Percentiles rank a stretch among this genome's conserved stretches.
Evolutionary conservation across 768 basidiomycete genomes (phyloP).

Genomic region (Phanerochaete sordida): DNA sequence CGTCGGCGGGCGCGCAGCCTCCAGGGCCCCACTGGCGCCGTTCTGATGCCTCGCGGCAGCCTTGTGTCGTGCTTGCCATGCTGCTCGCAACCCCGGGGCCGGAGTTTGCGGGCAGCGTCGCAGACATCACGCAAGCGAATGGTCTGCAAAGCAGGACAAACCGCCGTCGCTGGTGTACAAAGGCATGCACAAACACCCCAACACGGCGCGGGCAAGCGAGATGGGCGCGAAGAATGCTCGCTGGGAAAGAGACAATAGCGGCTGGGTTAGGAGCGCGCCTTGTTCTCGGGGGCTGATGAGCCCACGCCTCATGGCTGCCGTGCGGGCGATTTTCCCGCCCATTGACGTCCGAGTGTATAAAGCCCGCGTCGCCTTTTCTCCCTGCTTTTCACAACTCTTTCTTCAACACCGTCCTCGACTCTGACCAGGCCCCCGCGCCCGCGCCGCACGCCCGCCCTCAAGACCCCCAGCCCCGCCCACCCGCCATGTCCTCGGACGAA

Average conservation of each 20-base stretch:
- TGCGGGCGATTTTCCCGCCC: slow-evolving; percentile 38
- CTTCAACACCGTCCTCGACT: slow-evolving; percentile 15
- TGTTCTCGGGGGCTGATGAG: slow-evolving; percentile 5
- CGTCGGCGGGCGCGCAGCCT: slow-evolving; percentile 4
- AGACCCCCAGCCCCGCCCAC: slow-evolving; percentile 9
- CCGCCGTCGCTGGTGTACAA: neutral
- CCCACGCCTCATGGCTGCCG: slow-evolving; percentile 38
- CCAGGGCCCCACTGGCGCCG: slow-evolving; percentile 6
- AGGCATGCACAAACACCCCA: neutral
- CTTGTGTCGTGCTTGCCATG: slow-evolving; percentile 10
- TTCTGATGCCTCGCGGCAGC: slow-evolving; percentile 23
- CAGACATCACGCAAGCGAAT: neutral
- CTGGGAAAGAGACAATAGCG: slow-evolving; percentile 5
- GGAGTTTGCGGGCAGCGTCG: neutral
- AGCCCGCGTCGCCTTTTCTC: slow-evolving; percentile 30
- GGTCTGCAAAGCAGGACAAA: neutral
- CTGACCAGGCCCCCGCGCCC: slow-evolving; percentile 11
- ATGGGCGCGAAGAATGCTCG: neutral
- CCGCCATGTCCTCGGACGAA: slow-evolving; percentile 28
- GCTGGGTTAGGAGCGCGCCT: slow-evolving; percentile 4
- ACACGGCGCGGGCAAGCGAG: neutral
- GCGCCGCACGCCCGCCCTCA: slow-evolving; percentile 16
- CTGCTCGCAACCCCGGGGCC: neutral
- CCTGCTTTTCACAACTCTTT: slow-evolving; percentile 26
- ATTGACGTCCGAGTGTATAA: slow-evolving; percentile 48